phyloP scores from a whole-genome alignment of 108 stramenopile genomes.

The Seminavis robusta region DNA sequence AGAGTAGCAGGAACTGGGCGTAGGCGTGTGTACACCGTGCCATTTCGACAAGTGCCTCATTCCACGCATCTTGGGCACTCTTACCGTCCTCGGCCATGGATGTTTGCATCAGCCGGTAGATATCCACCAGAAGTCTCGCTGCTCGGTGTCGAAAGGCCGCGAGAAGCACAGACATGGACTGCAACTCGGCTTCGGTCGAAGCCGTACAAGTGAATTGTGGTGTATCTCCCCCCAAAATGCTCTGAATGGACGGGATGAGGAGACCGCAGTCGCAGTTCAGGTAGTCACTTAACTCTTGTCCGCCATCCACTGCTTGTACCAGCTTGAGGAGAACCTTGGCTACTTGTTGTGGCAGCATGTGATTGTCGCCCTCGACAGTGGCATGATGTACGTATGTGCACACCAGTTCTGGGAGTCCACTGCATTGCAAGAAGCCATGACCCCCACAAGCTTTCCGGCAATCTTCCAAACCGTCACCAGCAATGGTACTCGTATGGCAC shows the following conservation, averaged over 20 bases:
- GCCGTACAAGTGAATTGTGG: constrained; percentile 16
- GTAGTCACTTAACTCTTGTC: constrained; percentile 17
- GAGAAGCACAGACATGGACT: constrained; percentile 39
- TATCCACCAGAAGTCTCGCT: constrained; percentile 63
- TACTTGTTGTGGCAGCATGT: constrained; percentile 91
- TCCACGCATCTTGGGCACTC: constrained; percentile 73
- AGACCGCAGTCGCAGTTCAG: constrained; percentile 35
- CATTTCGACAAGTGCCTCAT: constrained; percentile 73
- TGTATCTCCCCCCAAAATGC: constrained; percentile 12
- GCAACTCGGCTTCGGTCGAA: constrained; percentile 23
- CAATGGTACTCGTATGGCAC: constrained; percentile 81
- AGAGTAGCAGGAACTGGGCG: constrained; percentile 66
- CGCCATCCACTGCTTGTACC: constrained; percentile 38
- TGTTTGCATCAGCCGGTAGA: constrained; percentile 54
- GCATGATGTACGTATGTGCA: constrained; percentile 89
- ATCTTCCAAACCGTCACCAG: constrained; percentile 94
- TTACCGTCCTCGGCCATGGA: constrained; percentile 29
- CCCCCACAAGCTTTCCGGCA: constrained; percentile 95
- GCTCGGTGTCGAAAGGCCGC: constrained; percentile 71
- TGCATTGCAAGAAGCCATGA: constrained; percentile 87
- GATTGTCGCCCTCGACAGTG: constrained; percentile 93
- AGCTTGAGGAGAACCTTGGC: constrained; percentile 82
- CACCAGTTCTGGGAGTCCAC: constrained; percentile 92
- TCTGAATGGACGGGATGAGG: constrained; percentile 42
- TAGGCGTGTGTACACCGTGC: constrained; percentile 72